These are phyloP conservation scores for Penicillium sp. DNA, from an alignment of 2,329 filamentous ascomycete species.

Conservation along the genomic window DNA sequence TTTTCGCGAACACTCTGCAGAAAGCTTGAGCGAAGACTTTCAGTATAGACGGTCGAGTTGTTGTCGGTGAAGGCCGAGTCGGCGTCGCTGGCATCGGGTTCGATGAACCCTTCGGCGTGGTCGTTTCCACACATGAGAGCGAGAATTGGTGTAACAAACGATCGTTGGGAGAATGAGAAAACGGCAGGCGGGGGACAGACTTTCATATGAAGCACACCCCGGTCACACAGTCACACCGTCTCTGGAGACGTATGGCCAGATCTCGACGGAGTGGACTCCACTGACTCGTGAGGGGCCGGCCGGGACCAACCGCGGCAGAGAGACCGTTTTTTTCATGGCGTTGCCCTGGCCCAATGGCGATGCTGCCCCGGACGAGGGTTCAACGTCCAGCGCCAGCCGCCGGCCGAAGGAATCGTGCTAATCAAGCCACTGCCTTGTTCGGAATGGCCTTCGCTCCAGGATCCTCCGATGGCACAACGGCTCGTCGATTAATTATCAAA, in stretches of 20 bases:
- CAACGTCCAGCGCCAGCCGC: neutral
- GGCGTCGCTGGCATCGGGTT: neutral
- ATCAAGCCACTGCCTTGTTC: neutral
- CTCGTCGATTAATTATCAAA: neutral
- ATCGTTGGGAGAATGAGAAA: neutral
- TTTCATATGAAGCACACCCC: neutral
- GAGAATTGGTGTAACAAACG: neutral
- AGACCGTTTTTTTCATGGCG: neutral
- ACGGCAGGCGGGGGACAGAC: too few species aligned
- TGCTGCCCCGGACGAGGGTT: neutral
- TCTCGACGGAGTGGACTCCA: neutral
- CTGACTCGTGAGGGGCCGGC: neutral
- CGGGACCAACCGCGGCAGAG: neutral
- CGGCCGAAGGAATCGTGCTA: neutral
- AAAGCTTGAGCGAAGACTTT: slow-evolving; percentile 32
- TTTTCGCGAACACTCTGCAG: slow-evolving; percentile 45
- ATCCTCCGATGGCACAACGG: neutral
- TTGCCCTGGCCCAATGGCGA: neutral
- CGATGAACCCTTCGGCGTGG: neutral
- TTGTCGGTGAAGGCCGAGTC: slow-evolving; percentile 6
- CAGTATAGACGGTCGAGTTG: slow-evolving; percentile 18
- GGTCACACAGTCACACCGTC: neutral
- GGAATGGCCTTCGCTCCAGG: neutral
- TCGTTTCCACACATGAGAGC: neutral
- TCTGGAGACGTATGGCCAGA: neutral